Evolutionary conservation across 2,329 filamentous ascomycete species (phyloP).

Genomic region (Malbranchea cinnamomea): DNA sequence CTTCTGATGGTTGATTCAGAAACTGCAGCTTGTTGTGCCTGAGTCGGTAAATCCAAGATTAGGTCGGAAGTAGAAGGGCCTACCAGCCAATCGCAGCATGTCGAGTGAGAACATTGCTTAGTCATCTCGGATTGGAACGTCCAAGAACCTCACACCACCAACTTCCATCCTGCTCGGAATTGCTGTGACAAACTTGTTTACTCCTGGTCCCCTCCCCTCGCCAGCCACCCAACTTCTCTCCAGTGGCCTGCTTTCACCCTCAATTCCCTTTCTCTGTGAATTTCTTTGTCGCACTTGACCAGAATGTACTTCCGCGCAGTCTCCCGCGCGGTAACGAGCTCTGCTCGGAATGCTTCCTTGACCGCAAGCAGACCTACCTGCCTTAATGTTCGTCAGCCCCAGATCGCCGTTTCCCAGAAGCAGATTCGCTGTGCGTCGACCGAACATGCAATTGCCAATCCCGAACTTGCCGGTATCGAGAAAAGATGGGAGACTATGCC

Average conservation of each 20-base stretch:
- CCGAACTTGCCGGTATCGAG: constrained; percentile 94
- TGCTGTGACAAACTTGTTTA: constrained; percentile 4
- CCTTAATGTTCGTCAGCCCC: constrained; percentile 22
- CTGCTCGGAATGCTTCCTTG: constrained; percentile 21
- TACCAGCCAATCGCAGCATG: too few species aligned
- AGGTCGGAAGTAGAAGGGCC: too few species aligned
- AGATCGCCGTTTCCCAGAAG: constrained; percentile 26
- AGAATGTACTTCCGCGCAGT: constrained; percentile 34
- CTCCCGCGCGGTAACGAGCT: constrained; percentile 29
- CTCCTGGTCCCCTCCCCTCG: constrained; percentile 1
- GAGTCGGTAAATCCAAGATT: too few species aligned
- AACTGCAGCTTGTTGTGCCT: too few species aligned
- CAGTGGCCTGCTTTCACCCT: constrained; percentile 18
- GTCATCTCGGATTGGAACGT: constrained; percentile 6
- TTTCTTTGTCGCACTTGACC: constrained; percentile 11
- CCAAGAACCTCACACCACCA: constrained; percentile 8
- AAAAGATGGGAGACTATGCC: constrained; percentile 98
- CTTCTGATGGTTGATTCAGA: too few species aligned
- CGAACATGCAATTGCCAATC: constrained; percentile 92
- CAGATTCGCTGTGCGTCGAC: constrained; percentile 35
- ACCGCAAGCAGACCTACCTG: constrained; percentile 19
- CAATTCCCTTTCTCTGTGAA: constrained; percentile 9
- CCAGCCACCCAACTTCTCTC: constrained; percentile 10
- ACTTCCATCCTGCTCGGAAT: constrained; percentile 5
- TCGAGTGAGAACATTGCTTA: too few species aligned